Percentiles rank a stretch among this genome's conserved stretches.
Evolutionary conservation across 108 stramenopile species (phyloP).

Genomic region (Nitzschia palea): DNA sequence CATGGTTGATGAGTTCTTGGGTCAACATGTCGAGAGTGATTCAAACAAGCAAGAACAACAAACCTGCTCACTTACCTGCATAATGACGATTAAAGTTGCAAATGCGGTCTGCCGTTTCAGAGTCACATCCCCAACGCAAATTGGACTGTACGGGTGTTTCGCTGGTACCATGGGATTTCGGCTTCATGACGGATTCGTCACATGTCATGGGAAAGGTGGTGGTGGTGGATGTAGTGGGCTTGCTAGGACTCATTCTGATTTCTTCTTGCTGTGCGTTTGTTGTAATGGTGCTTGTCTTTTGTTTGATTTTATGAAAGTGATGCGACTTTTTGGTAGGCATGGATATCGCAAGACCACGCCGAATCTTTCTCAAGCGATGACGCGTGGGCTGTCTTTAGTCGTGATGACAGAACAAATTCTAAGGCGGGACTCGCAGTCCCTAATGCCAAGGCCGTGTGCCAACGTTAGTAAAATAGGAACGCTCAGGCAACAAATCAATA

Average conservation of each 20-base stretch:
- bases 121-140: slow-evolving; percentile 78
- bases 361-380: not conserved
- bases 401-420: no score
- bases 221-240: slow-evolving; percentile 27
- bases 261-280: not conserved
- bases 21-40: no score
- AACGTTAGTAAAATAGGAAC: no score
- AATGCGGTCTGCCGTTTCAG: slow-evolving; percentile 68
- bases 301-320: not conserved
- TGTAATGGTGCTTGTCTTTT: not conserved
- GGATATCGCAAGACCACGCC: not conserved
- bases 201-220: slow-evolving; percentile 67
- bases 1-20: no score
- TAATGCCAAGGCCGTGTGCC: no score
- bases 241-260: not conserved
- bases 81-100: slow-evolving; percentile 76
- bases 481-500: no score
- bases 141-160: slow-evolving; percentile 62
- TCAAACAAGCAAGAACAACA: no score
- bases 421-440: no score
- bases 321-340: not conserved
- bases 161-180: slow-evolving; percentile 71
- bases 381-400: no score
- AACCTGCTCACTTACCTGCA: slow-evolving; percentile 60
- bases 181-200: slow-evolving; percentile 63